Evolutionary conservation across 1,139 yeast genomes (phyloP), one percentile per base, ranked within the genome.

Genomic region (Nadsonia commutata): DNA sequence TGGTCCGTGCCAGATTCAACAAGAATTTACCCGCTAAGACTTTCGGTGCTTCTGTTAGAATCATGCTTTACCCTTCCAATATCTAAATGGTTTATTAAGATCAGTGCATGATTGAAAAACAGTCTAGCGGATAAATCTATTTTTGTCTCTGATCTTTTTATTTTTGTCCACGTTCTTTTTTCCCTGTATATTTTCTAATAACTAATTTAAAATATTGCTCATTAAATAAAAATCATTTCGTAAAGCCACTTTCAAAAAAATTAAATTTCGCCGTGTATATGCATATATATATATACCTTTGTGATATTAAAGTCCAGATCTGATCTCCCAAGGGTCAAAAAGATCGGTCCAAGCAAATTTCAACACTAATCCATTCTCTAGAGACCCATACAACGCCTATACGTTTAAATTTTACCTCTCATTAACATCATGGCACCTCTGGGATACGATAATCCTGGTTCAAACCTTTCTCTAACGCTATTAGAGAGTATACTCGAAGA

Each of bases 1-100:
- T 84, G 60, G 96, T 90, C 62, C 90, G 98, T 76, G 98, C 98
- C 67, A 84, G 79, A 76, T 90, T 90, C 93, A 88, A 84, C 76
- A 80, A 84, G 75, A 90, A 90, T 88, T 82, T 90, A 68, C 98
- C 98, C 72, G 88, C 98, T 64, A 86, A 88, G 84, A 85, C 97
- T 62, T 86, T 90, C 70, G 98, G 98, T 76, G 96, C 98, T 68
- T 82, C 95, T 59, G 97, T 90, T 70, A 85, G 98, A 80, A 80
- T 90, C 78, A 86, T 90, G 94, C 88, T 90, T 74, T 90, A 90
- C 85, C 98, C 98, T 75, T 90, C 97, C 63, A 88, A 82, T 94
- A 90, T 90, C 81, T 90, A 88, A 84, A 58, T 56, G 40, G 31
- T 18, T 36, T 36, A 19, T 27, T 27, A 27, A 27, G 33, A 27